Conservation (phyloP, 176 grass and related monocot genomes). For the Paspalum notatum region DNA sequence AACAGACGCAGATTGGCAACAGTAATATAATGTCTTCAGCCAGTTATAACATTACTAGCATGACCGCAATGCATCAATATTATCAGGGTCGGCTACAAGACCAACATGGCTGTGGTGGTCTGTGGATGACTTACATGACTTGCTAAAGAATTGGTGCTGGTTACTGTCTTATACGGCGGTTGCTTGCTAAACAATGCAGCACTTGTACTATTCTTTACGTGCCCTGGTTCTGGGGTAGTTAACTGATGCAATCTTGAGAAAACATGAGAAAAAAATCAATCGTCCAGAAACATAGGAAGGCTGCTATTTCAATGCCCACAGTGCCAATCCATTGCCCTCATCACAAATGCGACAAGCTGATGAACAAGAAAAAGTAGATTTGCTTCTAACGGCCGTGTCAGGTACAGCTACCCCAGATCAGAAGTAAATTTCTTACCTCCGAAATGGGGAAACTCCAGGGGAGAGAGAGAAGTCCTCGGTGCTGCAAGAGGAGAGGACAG, state of each 20-base stretch:
- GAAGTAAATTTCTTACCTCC: neutral
- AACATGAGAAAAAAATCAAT: neutral
- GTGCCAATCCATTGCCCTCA: neutral
- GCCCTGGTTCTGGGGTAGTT: neutral
- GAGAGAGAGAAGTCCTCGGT: neutral
- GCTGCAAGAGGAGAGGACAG: neutral
- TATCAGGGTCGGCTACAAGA: neutral
- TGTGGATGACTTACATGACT: neutral
- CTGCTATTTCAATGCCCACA: neutral
- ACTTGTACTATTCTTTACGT: slow-evolving; percentile 16
- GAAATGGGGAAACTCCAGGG: neutral
- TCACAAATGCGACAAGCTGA: neutral
- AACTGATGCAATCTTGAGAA: neutral
- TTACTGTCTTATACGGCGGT: neutral
- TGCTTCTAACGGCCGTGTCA: neutral
- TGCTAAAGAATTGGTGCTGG: neutral
- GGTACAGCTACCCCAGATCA: neutral
- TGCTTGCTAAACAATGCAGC: neutral
- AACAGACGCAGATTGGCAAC: neutral
- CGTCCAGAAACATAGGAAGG: neutral
- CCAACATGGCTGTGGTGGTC: neutral
- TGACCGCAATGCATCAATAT: no score
- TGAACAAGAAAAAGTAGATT: neutral
- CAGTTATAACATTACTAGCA: neutral
- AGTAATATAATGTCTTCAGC: neutral